Evolutionary conservation across 2,329 filamentous ascomycete genomes (phyloP), one percentile per base, ranked within the genome.

Genomic region (Hansfordia pulvinata): DNA sequence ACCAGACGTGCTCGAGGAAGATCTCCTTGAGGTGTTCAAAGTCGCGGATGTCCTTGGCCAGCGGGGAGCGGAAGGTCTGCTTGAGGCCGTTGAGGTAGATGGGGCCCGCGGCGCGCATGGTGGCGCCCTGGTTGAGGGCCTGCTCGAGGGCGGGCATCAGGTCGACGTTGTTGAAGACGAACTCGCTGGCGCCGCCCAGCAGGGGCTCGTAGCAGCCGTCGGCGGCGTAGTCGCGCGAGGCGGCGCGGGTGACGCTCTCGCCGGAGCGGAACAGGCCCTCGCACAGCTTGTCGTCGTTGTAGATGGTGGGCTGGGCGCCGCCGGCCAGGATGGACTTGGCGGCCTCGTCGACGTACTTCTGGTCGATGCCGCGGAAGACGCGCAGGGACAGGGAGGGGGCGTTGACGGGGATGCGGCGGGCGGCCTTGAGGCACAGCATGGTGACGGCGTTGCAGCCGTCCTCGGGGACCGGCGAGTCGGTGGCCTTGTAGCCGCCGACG

Each of bases 251-350:
- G 16, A 31, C 29, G 8, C 16, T 28, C 17, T 16, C 19, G 7
- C 29, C 29, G 2, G 29, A 31, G 11, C 22, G 17, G 5, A 21
- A 9, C n/a, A 31, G 26, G 1, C 25, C 29, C 20, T 28, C 20
- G 18, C 29, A 31, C 15, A 31, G 29, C 25, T 28, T 28, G 18
- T 31, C 29, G 12, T 31, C 29, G 20, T 31, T 31, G 17, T 31
- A 31, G 10, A 31, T 20, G 11, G 28, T 25, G 7, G 29, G 29
- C 16, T 31, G 29, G 2, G 29, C 29, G 10, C 29, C 29, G 11
- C 29, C 29, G 5, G 29, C 11, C 8, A 31, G 25, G 17, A 31
- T 22, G 8, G 25, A 23, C 24, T 23, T 31, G 19, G 29, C 29
- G 10, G 29, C 29, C 20, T 31, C 29, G 25, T 31, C 20, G 11